Evolutionary conservation across 208 protist species (phyloP).

Genomic region (Wallacemonas collosoma): DNA sequence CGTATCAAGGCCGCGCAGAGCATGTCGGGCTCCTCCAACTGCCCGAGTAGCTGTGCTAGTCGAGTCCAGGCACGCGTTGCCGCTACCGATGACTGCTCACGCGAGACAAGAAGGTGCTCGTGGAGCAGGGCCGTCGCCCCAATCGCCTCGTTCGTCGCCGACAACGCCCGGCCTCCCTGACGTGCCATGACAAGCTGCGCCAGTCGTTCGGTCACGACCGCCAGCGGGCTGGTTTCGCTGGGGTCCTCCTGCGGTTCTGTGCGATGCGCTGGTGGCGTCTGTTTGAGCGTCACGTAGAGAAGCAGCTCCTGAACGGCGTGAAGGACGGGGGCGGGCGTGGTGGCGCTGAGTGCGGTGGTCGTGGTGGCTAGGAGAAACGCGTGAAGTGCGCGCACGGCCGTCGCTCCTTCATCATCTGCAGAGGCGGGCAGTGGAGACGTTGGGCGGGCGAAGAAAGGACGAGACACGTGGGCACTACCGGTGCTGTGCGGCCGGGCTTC

Average conservation of each 20-base stretch:
- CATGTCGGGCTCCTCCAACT: neutral
- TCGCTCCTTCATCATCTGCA: neutral
- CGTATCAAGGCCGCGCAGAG: neutral
- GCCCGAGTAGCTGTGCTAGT: neutral
- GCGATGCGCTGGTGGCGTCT: neutral
- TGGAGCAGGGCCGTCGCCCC: neutral
- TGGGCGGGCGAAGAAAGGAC: neutral
- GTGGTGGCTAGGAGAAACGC: neutral
- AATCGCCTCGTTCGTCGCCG: neutral
- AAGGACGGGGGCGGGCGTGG: neutral
- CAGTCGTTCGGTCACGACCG: neutral
- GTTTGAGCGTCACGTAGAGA: neutral
- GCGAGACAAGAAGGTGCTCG: neutral
- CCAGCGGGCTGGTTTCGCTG: neutral
- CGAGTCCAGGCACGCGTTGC: neutral
- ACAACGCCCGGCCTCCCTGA: neutral
- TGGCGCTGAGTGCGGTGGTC: neutral
- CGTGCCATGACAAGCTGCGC: neutral
- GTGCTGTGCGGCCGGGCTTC: neutral
- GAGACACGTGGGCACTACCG: neutral
- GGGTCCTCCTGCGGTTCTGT: neutral
- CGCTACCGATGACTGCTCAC: neutral
- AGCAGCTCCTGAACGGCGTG: constrained; percentile 10
- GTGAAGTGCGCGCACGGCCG: neutral
- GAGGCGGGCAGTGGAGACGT: neutral